Percentiles rank a stretch among this genome's conserved stretches.
phyloP scores from a whole-genome alignment of 2,329 filamentous ascomycete species.

The Tympanopsis confertula region DNA sequence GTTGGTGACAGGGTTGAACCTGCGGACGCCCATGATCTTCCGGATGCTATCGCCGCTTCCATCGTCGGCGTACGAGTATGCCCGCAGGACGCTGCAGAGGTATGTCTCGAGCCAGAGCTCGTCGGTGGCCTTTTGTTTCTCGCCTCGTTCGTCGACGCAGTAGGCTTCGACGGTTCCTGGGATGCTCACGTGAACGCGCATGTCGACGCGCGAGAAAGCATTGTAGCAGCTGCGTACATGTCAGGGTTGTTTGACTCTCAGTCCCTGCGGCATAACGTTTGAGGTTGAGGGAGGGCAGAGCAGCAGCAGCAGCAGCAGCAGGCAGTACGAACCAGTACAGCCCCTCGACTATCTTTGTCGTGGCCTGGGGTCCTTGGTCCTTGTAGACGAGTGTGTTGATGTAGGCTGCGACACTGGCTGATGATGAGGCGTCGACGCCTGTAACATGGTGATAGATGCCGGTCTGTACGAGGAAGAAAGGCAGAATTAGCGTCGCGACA shows the following conservation, averaged over 20 bases:
- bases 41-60: constrained; percentile 88
- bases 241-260: too few species aligned
- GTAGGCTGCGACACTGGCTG: constrained; percentile 90
- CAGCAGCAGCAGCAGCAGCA: constrained; percentile 1
- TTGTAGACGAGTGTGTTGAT: constrained; percentile 95
- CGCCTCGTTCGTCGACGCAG: constrained; percentile 90
- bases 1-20: constrained; percentile 95
- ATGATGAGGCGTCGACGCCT: constrained; percentile 92
- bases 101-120: constrained; percentile 96
- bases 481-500: neutral
- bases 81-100: constrained; percentile 82
- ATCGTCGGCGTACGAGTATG: constrained; percentile 94
- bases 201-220: constrained; percentile 93
- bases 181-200: constrained; percentile 96
- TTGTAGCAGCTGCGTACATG: constrained; percentile 71
- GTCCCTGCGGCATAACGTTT: too few species aligned
- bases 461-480: constrained; percentile 35
- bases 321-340: constrained; percentile 65
- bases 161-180: constrained; percentile 97
- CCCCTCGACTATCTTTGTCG: constrained; percentile 78
- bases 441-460: constrained; percentile 98
- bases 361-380: constrained; percentile 71
- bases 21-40: constrained; percentile 90
- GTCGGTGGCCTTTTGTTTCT: constrained; percentile 86
- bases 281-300: constrained; percentile 5